A percentile compares a stretch with the other conserved stretches of the same genome.
Evolutionary conservation across 2,329 filamentous ascomycete genomes (phyloP).

Genomic region (Tolypocladium tundrense): DNA sequence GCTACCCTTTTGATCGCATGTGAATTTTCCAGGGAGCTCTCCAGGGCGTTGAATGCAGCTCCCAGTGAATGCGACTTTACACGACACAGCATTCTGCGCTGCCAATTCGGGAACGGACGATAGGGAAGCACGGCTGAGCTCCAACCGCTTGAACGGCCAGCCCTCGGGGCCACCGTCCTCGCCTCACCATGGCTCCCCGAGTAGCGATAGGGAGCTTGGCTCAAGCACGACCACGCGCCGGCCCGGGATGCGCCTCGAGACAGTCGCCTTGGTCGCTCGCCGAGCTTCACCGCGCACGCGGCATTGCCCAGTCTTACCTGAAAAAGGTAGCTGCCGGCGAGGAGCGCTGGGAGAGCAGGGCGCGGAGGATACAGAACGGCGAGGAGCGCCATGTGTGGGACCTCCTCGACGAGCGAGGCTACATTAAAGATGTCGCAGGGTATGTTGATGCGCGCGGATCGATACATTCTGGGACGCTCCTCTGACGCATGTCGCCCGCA

Average conservation of each 20-base stretch:
- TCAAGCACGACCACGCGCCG: slow-evolving; percentile 12
- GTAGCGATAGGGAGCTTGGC: slow-evolving; percentile 13
- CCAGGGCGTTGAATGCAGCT: background rate
- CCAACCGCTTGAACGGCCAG: background rate
- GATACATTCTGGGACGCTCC: slow-evolving; percentile 1
- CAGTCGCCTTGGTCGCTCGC: slow-evolving; percentile 9
- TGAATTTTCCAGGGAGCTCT: slow-evolving; percentile 13
- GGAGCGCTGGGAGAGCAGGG: slow-evolving; percentile 36
- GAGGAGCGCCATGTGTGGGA: slow-evolving; percentile 46
- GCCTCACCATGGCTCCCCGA: slow-evolving; percentile 17
- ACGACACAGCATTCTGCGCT: background rate
- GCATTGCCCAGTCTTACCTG: slow-evolving; percentile 30
- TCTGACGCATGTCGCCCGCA: slow-evolving; percentile 9
- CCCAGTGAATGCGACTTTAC: background rate
- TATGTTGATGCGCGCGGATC: slow-evolving; percentile 27
- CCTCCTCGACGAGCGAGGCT: slow-evolving; percentile 60
- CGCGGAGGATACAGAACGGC: slow-evolving; percentile 37
- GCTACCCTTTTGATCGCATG: slow-evolving; percentile 8
- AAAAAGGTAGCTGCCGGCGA: slow-evolving; percentile 32
- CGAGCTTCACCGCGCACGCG: slow-evolving; percentile 18
- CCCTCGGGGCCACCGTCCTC: background rate
- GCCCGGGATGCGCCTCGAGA: slow-evolving; percentile 12
- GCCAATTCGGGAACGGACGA: background rate
- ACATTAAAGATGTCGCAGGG: slow-evolving; percentile 66
- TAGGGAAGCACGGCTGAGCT: background rate